Evolutionary conservation across 192 early-diverging fungal genomes (phyloP).

Genomic region (Backusella parvicylindrica): DNA sequence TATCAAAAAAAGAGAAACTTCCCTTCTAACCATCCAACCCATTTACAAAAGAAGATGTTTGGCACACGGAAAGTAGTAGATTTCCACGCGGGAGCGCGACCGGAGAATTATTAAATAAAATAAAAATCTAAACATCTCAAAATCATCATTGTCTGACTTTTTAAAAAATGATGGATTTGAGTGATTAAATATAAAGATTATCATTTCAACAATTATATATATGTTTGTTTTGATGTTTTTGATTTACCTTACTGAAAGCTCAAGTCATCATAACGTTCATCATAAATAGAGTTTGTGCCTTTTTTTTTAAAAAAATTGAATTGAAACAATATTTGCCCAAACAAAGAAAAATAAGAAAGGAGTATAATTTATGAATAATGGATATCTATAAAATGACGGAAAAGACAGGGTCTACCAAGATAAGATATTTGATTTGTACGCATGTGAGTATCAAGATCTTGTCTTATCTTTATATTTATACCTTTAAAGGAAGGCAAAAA

Average conservation of each 20-base stretch:
- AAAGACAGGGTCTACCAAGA: neutral
- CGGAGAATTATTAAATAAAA: neutral
- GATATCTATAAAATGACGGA: neutral
- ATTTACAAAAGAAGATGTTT: too few relatives aligned
- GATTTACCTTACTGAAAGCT: too few relatives aligned
- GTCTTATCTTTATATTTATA: neutral
- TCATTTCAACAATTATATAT: neutral
- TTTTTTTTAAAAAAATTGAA: neutral
- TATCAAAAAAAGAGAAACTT: too few relatives aligned
- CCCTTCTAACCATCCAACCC: too few relatives aligned
- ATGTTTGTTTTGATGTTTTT: too few relatives aligned
- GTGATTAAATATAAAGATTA: neutral
- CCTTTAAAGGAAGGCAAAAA: neutral
- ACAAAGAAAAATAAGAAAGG: neutral
- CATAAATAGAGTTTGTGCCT: neutral
- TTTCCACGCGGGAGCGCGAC: neutral
- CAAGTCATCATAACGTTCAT: too few relatives aligned
- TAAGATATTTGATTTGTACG: neutral
- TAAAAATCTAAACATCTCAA: too few relatives aligned
- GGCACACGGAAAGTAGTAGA: neutral
- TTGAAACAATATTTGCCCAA: neutral
- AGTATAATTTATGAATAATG: neutral
- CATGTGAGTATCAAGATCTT: neutral
- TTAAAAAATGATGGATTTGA: neutral
- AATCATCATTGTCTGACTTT: neutral